Evolutionary conservation across 2,329 filamentous ascomycete genomes (phyloP).

Genomic region (Ophiocordyceps camponoti-saundersi): DNA sequence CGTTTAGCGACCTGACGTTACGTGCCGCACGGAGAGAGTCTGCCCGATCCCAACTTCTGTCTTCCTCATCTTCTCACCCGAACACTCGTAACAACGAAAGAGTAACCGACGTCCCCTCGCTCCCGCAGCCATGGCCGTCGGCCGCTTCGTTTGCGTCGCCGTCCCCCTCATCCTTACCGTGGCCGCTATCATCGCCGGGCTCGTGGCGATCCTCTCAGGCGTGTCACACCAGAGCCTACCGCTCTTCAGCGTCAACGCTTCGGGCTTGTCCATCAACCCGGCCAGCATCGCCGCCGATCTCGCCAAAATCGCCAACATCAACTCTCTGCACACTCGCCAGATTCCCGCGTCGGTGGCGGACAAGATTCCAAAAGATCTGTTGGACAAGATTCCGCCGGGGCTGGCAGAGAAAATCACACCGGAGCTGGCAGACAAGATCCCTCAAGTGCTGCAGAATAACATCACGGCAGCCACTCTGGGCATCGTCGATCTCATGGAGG

Average conservation of each 20-base stretch:
- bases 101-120: no score
- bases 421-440: neutral
- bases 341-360: neutral
- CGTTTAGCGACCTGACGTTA: neutral
- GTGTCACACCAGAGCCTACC: conserved; percentile 38
- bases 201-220: conserved; percentile 38
- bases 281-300: conserved; percentile 18
- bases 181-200: conserved; percentile 54
- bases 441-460: conserved; percentile 15
- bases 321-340: neutral
- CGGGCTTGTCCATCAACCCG: conserved; percentile 30
- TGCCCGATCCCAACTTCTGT: neutral
- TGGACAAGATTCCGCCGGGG: neutral
- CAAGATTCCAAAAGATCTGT: neutral
- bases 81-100: no score
- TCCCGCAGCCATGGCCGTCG: conserved; percentile 36
- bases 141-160: conserved; percentile 73
- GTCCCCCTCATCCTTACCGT: conserved; percentile 71
- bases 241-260: conserved; percentile 44
- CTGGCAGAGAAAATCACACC: neutral
- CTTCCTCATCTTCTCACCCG: no score
- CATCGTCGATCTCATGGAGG: conserved; percentile 61
- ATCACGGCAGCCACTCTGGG: conserved; percentile 40
- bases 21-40: no score
- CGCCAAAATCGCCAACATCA: conserved; percentile 16